Percentiles rank a stretch among this genome's conserved stretches.
Evolutionary conservation across 2,329 filamentous ascomycete genomes (phyloP).

Genomic region (Xylariaceae sp.): DNA sequence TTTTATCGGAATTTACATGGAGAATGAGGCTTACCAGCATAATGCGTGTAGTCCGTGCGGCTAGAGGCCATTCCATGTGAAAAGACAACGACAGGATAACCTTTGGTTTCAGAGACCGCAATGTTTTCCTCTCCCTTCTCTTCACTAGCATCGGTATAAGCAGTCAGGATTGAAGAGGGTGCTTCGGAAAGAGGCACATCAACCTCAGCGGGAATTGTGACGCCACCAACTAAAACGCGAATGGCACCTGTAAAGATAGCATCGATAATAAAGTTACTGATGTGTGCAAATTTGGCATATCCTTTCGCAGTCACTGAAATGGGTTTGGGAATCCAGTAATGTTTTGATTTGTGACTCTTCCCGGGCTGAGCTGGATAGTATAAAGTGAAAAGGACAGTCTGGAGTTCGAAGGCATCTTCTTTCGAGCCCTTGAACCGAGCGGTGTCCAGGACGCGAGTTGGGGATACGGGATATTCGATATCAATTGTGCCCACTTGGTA

Average conservation of each 20-base stretch:
- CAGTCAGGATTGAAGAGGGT: constrained; percentile 12
- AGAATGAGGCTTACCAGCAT: too few species aligned
- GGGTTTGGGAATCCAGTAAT: constrained; percentile 44
- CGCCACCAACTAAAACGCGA: constrained; percentile 39
- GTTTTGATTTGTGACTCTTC: constrained; percentile 26
- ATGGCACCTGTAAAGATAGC: constrained; percentile 41
- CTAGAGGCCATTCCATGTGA: constrained; percentile 50
- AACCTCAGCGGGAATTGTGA: constrained; percentile 46
- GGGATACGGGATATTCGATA: constrained; percentile 35
- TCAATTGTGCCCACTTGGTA: constrained; percentile 46
- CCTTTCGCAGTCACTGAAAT: constrained; percentile 42
- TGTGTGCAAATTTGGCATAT: constrained; percentile 42
- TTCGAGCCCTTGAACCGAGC: constrained; percentile 34
- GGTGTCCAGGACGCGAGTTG: constrained; percentile 32
- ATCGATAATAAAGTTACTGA: constrained; percentile 41
- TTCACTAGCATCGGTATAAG: constrained; percentile 21
- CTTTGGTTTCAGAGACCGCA: constrained; percentile 14
- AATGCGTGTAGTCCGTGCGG: constrained; percentile 50
- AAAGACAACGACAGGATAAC: constrained; percentile 46
- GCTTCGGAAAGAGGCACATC: constrained; percentile 38
- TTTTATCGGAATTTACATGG: too few species aligned
- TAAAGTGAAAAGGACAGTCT: constrained; percentile 47
- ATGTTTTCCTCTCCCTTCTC: constrained; percentile 23
- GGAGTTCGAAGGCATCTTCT: constrained; percentile 41
- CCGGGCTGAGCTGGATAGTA: constrained; percentile 42